Conservation (phyloP, 441 rosid genomes). For the Gossypium gossypioides region DNA sequence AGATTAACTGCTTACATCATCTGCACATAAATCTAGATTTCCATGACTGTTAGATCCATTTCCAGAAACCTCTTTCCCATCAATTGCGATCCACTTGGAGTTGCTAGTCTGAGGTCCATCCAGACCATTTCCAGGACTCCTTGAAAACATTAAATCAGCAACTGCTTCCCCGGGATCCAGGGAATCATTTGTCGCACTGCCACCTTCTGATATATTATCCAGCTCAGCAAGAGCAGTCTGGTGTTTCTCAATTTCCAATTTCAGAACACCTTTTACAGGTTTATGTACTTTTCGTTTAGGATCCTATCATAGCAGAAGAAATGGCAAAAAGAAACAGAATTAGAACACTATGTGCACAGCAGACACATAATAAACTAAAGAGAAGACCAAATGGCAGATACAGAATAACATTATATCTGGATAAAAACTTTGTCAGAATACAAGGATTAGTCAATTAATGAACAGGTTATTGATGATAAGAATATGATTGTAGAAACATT, state of each 20-base stretch:
- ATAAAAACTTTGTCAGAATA: not conserved
- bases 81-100: slow-evolving; percentile 46
- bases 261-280: slow-evolving; percentile 83
- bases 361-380: slow-evolving; percentile 21
- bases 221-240: slow-evolving; percentile 56
- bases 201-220: slow-evolving; percentile 81
- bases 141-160: slow-evolving; percentile 44
- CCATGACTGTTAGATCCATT: slow-evolving; percentile 48
- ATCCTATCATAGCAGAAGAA: slow-evolving; percentile 49
- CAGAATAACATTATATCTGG: not conserved
- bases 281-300: slow-evolving; percentile 91
- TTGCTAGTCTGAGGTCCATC: slow-evolving; percentile 53
- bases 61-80: slow-evolving; percentile 58
- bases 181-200: slow-evolving; percentile 78
- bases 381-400: slow-evolving; percentile 8
- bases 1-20: slow-evolving; percentile 51
- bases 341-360: slow-evolving; percentile 14
- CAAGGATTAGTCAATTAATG: not conserved
- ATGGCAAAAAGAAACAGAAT: slow-evolving; percentile 16
- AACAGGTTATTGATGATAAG: not conserved
- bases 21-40: slow-evolving; percentile 40
- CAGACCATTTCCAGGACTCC: slow-evolving; percentile 63
- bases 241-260: slow-evolving; percentile 94
- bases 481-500: not conserved
- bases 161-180: slow-evolving; percentile 58